These are phyloP conservation scores for Hypoxylon fuscum DNA, from an alignment of 495 filamentous ascomycete species.

Conservation along the genomic window DNA sequence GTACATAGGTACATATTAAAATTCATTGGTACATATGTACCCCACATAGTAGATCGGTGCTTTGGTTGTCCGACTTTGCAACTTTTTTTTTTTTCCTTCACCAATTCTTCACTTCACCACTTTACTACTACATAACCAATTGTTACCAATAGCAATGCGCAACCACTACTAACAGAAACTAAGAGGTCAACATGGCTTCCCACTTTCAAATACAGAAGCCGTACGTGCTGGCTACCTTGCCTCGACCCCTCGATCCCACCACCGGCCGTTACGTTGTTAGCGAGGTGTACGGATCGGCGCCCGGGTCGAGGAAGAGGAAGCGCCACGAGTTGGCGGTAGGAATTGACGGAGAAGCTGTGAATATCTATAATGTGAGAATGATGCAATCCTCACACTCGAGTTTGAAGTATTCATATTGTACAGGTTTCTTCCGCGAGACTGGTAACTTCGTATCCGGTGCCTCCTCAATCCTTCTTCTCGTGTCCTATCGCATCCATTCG, in stretches of 20 bases:
- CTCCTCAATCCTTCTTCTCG: conserved; percentile 80
- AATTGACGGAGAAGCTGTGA: conserved; percentile 89
- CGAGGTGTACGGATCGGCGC: conserved; percentile 74
- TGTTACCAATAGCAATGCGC: not conserved
- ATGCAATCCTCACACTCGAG: not conserved
- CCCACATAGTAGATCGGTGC: conserved; percentile 21
- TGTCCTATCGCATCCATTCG: conserved; percentile 80
- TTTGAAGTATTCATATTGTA: not conserved
- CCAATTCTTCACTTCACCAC: not conserved
- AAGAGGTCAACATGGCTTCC: conserved; percentile 55
- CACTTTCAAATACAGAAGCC: conserved; percentile 64
- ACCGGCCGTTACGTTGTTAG: conserved; percentile 68
- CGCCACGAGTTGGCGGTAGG: conserved; percentile 82
- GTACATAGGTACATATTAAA: too few relatives aligned
- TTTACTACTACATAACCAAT: conserved; percentile 5
- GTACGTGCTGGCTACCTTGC: conserved; percentile 72
- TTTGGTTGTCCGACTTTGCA: conserved; percentile 27
- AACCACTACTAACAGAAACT: not conserved
- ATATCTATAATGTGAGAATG: conserved; percentile 83
- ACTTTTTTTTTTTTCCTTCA: conserved; percentile 42
- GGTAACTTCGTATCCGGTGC: conserved; percentile 84
- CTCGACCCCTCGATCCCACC: conserved; percentile 68
- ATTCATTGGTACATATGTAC: too few relatives aligned
- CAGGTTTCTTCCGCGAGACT: conserved; percentile 83
- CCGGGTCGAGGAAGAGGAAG: conserved; percentile 82